Conservation (phyloP, 345 rosid species). For the Cochlearia excelsa region DNA sequence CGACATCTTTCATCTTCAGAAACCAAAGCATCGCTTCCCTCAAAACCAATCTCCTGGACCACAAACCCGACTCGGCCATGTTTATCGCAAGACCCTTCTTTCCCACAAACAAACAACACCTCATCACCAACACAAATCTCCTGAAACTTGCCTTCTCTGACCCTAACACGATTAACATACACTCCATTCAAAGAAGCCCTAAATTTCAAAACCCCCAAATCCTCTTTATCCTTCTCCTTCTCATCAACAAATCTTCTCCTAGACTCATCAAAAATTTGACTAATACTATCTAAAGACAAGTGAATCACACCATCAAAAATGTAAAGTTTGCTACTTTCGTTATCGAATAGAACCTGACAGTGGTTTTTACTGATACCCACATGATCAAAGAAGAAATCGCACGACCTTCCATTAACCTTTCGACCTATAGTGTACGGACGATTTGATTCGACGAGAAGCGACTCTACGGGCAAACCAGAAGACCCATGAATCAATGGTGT, state of each 20-base stretch:
- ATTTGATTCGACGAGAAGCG: conserved; percentile 47
- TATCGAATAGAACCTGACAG: conserved; percentile 66
- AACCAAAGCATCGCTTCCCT: conserved; percentile 35
- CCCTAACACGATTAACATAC: conserved; percentile 57
- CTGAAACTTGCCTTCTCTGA: conserved; percentile 35
- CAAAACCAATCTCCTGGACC: conserved; percentile 49
- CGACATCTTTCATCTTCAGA: conserved; percentile 24
- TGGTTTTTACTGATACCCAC: conserved; percentile 63
- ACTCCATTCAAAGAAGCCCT: conserved; percentile 56
- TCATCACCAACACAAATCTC: conserved; percentile 69
- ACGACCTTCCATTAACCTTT: conserved; percentile 25
- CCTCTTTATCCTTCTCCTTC: conserved; percentile 32
- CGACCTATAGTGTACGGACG: conserved; percentile 63
- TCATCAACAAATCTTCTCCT: conserved; percentile 42
- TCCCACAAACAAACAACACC: conserved; percentile 66
- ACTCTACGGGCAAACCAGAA: conserved; percentile 42
- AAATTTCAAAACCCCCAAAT: conserved; percentile 33
- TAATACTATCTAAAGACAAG: conserved; percentile 13
- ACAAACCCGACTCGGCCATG: conserved; percentile 57
- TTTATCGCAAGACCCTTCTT: conserved; percentile 41
- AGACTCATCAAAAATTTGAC: conserved; percentile 39
- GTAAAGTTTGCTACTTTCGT: conserved; percentile 46
- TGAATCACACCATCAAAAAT: conserved; percentile 52
- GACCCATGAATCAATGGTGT: conserved; percentile 49
- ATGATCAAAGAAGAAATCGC: conserved; percentile 50